Conservation (phyloP, 1,139 yeast genomes). For the Geotrichum bryndzae region DNA sequence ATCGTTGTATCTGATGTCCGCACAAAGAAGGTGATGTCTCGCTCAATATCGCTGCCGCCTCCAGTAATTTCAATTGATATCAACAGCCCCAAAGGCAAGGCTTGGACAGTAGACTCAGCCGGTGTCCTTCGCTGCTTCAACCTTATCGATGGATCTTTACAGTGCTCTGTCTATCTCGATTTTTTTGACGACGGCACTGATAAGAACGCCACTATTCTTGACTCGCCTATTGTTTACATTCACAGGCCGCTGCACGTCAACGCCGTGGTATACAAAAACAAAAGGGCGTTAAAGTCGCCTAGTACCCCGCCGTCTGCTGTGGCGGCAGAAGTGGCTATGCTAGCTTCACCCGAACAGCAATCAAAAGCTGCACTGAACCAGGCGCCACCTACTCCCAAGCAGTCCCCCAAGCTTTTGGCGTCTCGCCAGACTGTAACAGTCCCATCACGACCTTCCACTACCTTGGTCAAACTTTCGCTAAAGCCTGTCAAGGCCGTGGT, state of each 20-base stretch:
- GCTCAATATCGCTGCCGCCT: conserved; percentile 10
- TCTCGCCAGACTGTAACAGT: background rate
- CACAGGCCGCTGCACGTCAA: conserved; percentile 13
- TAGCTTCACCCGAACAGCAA: background rate
- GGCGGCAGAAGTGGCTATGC: background rate
- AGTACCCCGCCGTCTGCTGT: background rate
- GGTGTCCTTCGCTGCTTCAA: conserved; percentile 6
- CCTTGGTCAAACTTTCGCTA: conserved; percentile 7
- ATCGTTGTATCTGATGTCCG: conserved; percentile 17
- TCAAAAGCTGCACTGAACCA: background rate
- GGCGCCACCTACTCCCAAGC: background rate
- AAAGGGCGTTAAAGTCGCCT: conserved; percentile 2
- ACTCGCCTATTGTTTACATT: conserved; percentile 16
- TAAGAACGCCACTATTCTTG: conserved; percentile 8
- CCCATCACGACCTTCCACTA: background rate
- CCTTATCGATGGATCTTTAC: conserved; percentile 9
- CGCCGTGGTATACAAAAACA: conserved; percentile 9
- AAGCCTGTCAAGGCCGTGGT: conserved; percentile 9
- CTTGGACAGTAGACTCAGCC: conserved; percentile 11
- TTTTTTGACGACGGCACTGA: background rate
- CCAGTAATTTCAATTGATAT: conserved; percentile 11
- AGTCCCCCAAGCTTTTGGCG: background rate
- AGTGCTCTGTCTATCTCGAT: conserved; percentile 2
- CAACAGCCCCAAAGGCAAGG: conserved; percentile 13
- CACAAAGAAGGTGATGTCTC: conserved; percentile 14